A percentile compares a stretch with the other conserved stretches of the same genome.
Conservation (phyloP, 805 yeast species). For the Yarrowia bubula region DNA sequence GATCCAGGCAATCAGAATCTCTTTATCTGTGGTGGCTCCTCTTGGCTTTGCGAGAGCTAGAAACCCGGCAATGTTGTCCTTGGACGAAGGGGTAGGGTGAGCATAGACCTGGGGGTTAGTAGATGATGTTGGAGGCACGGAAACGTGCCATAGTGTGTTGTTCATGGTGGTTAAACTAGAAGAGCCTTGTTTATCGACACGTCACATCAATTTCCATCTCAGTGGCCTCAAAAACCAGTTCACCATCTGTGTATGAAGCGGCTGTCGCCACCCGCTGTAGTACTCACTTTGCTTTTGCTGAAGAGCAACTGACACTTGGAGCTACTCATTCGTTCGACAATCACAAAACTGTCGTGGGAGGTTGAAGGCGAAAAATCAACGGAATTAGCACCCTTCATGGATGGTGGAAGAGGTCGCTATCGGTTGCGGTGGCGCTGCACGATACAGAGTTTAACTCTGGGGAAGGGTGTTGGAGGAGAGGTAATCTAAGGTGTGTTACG, state of each 20-base stretch:
- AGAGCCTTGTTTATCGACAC: neutral
- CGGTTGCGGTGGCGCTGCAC: constrained; percentile 26
- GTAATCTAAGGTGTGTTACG: neutral
- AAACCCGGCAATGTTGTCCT: constrained; percentile 79
- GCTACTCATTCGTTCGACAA: constrained; percentile 22
- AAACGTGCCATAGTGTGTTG: neutral
- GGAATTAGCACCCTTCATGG: constrained; percentile 23
- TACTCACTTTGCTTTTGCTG: constrained; percentile 26
- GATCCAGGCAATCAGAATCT: constrained; percentile 63
- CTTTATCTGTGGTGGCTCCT: constrained; percentile 46
- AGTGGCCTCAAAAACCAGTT: too few relatives aligned
- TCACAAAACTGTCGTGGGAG: constrained; percentile 23
- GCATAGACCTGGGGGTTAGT: constrained; percentile 57
- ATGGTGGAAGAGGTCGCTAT: constrained; percentile 23
- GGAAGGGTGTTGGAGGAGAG: neutral
- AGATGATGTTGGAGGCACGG: neutral
- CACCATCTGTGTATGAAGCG: neutral
- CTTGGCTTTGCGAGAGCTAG: constrained; percentile 61
- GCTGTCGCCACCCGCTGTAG: neutral
- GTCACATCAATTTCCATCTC: neutral
- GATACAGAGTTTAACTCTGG: constrained; percentile 22
- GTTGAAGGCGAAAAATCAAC: constrained; percentile 13
- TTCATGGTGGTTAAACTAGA: neutral
- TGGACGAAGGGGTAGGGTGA: constrained; percentile 72
- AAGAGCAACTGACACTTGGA: constrained; percentile 25